These are phyloP conservation scores for Lachancea meyersii DNA, from an alignment of 805 yeast species.

Conservation along the genomic window DNA sequence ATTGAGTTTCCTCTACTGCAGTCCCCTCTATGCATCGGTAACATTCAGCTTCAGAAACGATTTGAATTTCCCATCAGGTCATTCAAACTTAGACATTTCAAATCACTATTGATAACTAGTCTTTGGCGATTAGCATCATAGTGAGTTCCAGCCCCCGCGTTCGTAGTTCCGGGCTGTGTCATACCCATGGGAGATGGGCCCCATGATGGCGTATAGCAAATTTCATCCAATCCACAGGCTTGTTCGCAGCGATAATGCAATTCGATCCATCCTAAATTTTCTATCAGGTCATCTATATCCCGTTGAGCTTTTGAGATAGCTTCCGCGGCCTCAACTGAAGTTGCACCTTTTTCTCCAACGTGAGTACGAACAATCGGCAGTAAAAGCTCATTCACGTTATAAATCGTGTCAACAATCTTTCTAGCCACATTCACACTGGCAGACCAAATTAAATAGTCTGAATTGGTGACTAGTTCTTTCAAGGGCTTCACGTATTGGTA, in stretches of 20 bases:
- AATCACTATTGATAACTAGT: slow-evolving; percentile 16
- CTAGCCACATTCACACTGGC: slow-evolving; percentile 39
- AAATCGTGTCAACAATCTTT: slow-evolving; percentile 34
- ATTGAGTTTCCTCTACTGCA: too few species aligned
- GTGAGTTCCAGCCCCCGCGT: slow-evolving; percentile 15
- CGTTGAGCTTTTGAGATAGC: slow-evolving; percentile 13
- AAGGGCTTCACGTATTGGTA: slow-evolving; percentile 45
- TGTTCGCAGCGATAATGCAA: slow-evolving; percentile 37
- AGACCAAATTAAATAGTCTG: slow-evolving; percentile 47
- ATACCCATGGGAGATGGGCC: slow-evolving; percentile 51
- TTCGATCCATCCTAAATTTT: slow-evolving; percentile 37
- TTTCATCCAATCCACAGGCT: slow-evolving; percentile 41
- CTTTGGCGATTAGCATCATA: slow-evolving; percentile 16
- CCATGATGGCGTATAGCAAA: slow-evolving; percentile 57
- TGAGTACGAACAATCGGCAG: slow-evolving; percentile 21
- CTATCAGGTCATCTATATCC: slow-evolving; percentile 20
- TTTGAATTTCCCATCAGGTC: too few species aligned
- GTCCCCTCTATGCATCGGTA: too few species aligned
- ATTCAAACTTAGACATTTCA: slow-evolving; percentile 19
- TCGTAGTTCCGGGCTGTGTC: slow-evolving; percentile 20
- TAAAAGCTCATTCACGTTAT: slow-evolving; percentile 32
- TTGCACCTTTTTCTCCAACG: too few species aligned
- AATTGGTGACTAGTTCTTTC: slow-evolving; percentile 32
- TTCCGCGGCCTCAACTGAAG: slow-evolving; percentile 15
- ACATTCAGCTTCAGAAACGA: too few species aligned